phyloP scores from a whole-genome alignment of 2,329 filamentous ascomycete species.

The Pyrenochaeta sp. region DNA sequence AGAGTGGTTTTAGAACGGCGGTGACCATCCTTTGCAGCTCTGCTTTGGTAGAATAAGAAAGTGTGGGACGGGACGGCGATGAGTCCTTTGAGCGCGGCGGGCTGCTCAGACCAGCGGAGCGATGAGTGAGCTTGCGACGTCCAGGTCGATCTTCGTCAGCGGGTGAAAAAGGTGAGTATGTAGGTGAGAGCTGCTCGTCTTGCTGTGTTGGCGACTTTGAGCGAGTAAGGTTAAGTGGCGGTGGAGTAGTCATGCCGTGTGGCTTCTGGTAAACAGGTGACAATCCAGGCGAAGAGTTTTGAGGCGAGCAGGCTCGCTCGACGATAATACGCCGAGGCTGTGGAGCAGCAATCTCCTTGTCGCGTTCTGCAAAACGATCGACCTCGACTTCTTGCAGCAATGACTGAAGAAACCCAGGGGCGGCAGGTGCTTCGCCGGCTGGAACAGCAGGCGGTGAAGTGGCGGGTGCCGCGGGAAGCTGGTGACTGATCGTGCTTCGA shows the following conservation, averaged over 20 bases:
- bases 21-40: constrained; percentile 91
- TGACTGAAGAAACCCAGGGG: constrained; percentile 84
- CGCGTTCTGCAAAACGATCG: constrained; percentile 45
- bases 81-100: constrained; percentile 65
- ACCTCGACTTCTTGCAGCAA: constrained; percentile 86
- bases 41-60: constrained; percentile 85
- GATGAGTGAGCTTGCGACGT: constrained; percentile 38
- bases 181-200: constrained; percentile 69
- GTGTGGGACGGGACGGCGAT: constrained; percentile 71
- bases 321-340: constrained; percentile 53
- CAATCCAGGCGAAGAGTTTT: constrained; percentile 70
- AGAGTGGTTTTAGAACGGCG: constrained; percentile 81
- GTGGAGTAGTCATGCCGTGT: constrained; percentile 75
- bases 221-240: constrained; percentile 64
- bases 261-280: constrained; percentile 75
- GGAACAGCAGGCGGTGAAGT: constrained; percentile 25
- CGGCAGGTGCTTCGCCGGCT: constrained; percentile 46
- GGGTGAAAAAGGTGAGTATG: constrained; percentile 72
- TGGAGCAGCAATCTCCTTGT: constrained; percentile 47
- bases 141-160: constrained; percentile 52
- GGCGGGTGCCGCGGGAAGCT: constrained; percentile 20
- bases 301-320: constrained; percentile 52
- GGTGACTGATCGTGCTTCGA: constrained; percentile 36
- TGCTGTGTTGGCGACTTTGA: constrained; percentile 66
- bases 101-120: constrained; percentile 47